Percentiles rank a stretch among this genome's conserved stretches.
Evolutionary conservation across 257 asterid genomes (phyloP).

Genomic region (Ilex aquifolium): DNA sequence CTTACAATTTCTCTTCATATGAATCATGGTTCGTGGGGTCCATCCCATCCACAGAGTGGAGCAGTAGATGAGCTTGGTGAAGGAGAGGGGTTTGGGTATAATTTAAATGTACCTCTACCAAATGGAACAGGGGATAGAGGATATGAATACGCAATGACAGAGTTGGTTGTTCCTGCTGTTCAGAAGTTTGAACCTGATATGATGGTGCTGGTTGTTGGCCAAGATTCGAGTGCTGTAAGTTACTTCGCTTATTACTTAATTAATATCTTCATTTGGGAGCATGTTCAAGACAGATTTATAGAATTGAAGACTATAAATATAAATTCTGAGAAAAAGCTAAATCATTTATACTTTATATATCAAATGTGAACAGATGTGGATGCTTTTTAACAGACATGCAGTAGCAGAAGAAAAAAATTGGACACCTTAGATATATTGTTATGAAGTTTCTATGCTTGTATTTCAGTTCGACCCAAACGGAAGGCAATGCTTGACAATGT

Average conservation of each 20-base stretch:
- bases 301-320: no score
- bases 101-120: conserved; percentile 81
- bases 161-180: conserved; percentile 62
- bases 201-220: conserved; percentile 78
- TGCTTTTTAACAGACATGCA: not conserved
- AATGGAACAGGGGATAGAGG: conserved; percentile 89
- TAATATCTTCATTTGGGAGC: not conserved
- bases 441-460: not conserved
- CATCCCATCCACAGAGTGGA: conserved; percentile 87
- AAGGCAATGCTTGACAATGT: conserved; percentile 94
- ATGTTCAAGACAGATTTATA: not conserved
- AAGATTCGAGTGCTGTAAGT: conserved; percentile 94
- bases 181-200: conserved; percentile 63
- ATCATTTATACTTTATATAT: no score
- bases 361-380: not conserved
- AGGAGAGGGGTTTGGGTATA: conserved; percentile 72
- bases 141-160: conserved; percentile 51
- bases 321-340: no score
- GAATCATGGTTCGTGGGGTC: conserved; percentile 99
- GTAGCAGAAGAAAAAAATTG: not conserved
- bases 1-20: conserved; percentile 87
- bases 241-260: not conserved
- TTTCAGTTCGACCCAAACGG: conserved; percentile 95
- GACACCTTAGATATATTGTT: not conserved
- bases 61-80: conserved; percentile 76